Base-by-base conservation (phyloP, 805 yeast genomes). In the Teunomyces lycoperdinae region DNA sequence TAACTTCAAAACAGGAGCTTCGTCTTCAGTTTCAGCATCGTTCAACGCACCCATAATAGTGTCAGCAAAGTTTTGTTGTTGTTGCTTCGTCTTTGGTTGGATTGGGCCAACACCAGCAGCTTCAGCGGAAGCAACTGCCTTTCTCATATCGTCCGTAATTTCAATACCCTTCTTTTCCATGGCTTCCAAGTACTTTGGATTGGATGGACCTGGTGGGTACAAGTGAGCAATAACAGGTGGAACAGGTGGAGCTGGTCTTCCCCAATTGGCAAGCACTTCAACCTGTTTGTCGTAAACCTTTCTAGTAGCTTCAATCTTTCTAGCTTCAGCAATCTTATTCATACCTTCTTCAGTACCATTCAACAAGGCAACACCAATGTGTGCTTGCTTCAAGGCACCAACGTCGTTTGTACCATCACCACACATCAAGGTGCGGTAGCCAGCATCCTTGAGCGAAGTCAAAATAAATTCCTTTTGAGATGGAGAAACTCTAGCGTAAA, bases 321-420 rank as follows among this genome's bases (percentile, higher is more conserved):
- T 82, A 67, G 82, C 80, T 54, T 92, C 97, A 46, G 86, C 89
- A 50, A 91, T 80, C 70, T 90, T 89, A 70, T 87, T 87, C 82
- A 94, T 76, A 42, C 96, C 87, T 46, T 89, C 97, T 63, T 88
- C 96, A 48, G 99, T 91, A 71, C 98, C 99, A 62, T 94, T 94
- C 66, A 94, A 78, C 58, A 94, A 75, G n/a, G 99, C 99, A 64
- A 94, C 88, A 76, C 99, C 99, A 62, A 94, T 86, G 63, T 94
- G 96, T 2, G 99, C 98, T 74, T 94, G 98, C 68, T 94, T 94
- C 71, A 94, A 80, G 46, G 99, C 99, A 69, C 99, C 99, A 44
- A 94, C 99, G 76, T 94, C 99, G 64, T 94, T 94, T n/a, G 99
- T 94, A 71, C 99, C 99, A 71, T 94, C 99, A 77, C 99, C 99